Evolutionary conservation across 148 eudicot species (phyloP).

Genomic region (Drosera capensis): DNA sequence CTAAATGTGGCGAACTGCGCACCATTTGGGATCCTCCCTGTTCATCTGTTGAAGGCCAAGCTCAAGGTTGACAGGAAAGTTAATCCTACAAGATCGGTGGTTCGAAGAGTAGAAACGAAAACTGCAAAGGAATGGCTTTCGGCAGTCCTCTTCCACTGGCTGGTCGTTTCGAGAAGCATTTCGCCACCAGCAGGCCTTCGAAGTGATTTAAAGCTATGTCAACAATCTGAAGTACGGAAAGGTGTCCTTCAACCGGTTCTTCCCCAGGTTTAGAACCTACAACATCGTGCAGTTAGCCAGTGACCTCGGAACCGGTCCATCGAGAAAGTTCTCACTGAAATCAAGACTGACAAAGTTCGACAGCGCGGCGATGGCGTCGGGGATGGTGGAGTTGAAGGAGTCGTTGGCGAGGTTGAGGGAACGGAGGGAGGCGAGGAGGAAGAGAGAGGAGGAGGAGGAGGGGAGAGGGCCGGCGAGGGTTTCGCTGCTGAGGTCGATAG

Average conservation of each 20-base stretch:
- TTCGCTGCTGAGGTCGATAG: too few relatives aligned
- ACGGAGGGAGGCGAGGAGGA: too few relatives aligned
- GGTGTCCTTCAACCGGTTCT: conserved; percentile 20
- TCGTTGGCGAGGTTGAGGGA: conserved; percentile 25
- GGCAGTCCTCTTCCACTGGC: conserved; percentile 1
- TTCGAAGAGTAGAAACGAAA: not conserved
- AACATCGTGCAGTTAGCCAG: conserved; percentile 21
- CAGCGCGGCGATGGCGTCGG: conserved; percentile 7
- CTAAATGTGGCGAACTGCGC: conserved; percentile 16
- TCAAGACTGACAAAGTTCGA: conserved; percentile 25
- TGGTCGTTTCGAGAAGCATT: conserved; percentile 4
- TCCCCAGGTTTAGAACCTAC: conserved; percentile 28
- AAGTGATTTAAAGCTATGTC: conserved; percentile 39
- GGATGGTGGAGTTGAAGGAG: conserved; percentile 13
- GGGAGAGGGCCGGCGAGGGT: too few relatives aligned
- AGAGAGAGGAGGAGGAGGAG: too few relatives aligned
- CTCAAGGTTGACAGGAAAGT: conserved; percentile 12
- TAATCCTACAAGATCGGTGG: conserved; percentile 2
- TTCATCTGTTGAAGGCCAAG: conserved; percentile 18
- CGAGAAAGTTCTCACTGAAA: conserved; percentile 18
- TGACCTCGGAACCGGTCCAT: conserved; percentile 34
- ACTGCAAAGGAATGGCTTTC: not conserved
- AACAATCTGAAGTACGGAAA: conserved; percentile 46
- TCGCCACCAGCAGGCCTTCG: conserved; percentile 5
- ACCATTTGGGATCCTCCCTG: conserved; percentile 17